These are phyloP conservation scores for Solanum chaucha DNA, from an alignment of 257 asterid genomes.

Conservation along the genomic window DNA sequence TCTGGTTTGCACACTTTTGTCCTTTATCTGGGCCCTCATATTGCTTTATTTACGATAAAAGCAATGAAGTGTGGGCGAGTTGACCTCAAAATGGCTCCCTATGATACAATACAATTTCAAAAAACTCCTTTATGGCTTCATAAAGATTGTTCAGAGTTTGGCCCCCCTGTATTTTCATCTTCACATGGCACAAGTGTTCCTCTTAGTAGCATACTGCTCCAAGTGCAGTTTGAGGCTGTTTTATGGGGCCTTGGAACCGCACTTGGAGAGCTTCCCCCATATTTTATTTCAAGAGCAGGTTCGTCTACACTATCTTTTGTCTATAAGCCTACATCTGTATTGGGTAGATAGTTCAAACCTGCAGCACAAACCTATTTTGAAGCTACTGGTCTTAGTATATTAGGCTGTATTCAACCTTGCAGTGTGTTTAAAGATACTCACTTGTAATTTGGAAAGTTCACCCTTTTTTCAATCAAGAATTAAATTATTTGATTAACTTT, in stretches of 20 bases:
- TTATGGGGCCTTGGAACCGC: slow-evolving; percentile 92
- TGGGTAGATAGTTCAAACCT: background rate
- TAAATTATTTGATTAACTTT: background rate
- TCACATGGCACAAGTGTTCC: slow-evolving; percentile 53
- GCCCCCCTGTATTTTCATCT: slow-evolving; percentile 58
- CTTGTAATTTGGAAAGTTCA: background rate
- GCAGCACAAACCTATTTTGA: background rate
- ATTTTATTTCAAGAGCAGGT: slow-evolving; percentile 97
- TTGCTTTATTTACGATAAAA: slow-evolving; percentile 79
- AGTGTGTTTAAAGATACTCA: background rate
- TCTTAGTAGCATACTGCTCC: slow-evolving; percentile 73
- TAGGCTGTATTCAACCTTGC: background rate
- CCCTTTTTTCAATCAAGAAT: background rate
- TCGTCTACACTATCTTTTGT: background rate
- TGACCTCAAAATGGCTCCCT: slow-evolving; percentile 81
- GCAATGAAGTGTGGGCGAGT: slow-evolving; percentile 86
- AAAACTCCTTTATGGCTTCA: slow-evolving; percentile 74
- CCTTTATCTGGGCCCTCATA: slow-evolving; percentile 89
- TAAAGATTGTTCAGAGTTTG: slow-evolving; percentile 71
- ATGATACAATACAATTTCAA: slow-evolving; percentile 79
- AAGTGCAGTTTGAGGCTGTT: slow-evolving; percentile 84
- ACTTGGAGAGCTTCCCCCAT: slow-evolving; percentile 96
- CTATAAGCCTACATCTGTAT: background rate
- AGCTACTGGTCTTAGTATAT: background rate
- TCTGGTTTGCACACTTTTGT: slow-evolving; percentile 96